A percentile compares a stretch with the other conserved stretches of the same genome.
phyloP scores from a whole-genome alignment of 129 eudicot genomes.

The Dittrichia graveolens region DNA sequence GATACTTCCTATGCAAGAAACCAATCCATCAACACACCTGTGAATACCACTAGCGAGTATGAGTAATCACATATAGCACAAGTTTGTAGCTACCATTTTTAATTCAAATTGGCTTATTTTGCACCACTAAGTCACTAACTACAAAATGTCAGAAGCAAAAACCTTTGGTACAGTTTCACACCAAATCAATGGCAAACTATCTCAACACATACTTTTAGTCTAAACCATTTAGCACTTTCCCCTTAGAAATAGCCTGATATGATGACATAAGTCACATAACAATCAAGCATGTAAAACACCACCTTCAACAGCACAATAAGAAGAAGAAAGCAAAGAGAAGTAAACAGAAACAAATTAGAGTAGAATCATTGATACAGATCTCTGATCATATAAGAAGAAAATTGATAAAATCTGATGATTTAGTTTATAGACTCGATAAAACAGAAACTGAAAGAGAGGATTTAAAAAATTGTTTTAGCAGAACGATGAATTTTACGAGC shows the following conservation, averaged over 20 bases:
- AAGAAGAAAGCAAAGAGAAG: not conserved
- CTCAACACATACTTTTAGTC: not conserved
- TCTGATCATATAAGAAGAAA: not conserved
- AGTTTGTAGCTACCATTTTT: not conserved
- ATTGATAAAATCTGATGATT: too few relatives aligned
- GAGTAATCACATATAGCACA: not conserved
- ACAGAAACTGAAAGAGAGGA: not conserved
- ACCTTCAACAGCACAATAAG: constrained; percentile 7
- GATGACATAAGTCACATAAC: not conserved
- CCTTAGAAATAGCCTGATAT: not conserved
- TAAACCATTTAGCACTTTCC: constrained; percentile 5
- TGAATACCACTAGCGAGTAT: not conserved
- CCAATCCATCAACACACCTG: constrained; percentile 36
- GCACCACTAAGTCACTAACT: not conserved
- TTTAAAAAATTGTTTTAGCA: not conserved
- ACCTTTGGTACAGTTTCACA: constrained; percentile 1
- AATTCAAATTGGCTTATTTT: not conserved
- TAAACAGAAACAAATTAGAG: not conserved
- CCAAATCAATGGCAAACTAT: not conserved
- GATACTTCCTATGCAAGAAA: constrained; percentile 20
- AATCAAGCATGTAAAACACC: constrained; percentile 11
- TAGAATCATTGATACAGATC: constrained; percentile 14
- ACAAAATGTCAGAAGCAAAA: not conserved
- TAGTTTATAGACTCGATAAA: not conserved
- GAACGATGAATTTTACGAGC: constrained; percentile 10